Evolutionary conservation across 2,329 filamentous ascomycete genomes (phyloP).

Genomic region (Venturia pyrina): DNA sequence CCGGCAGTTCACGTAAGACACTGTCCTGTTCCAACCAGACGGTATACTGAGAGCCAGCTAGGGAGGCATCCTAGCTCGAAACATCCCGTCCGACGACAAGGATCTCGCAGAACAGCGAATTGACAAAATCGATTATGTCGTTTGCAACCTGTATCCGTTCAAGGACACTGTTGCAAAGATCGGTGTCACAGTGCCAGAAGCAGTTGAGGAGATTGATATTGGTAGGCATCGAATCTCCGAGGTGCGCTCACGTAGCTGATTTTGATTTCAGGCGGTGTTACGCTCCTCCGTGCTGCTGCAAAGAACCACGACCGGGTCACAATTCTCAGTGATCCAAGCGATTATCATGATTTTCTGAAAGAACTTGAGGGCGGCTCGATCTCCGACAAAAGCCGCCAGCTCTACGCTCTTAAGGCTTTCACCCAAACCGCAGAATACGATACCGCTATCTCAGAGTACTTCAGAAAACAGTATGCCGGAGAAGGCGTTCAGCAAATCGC

Average conservation of each 20-base stretch:
- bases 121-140: conserved; percentile 30
- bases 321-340: conserved; percentile 84
- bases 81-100: conserved; percentile 92
- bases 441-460: conserved; percentile 87
- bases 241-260: not conserved
- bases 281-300: conserved; percentile 86
- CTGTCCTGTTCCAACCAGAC: conserved; percentile 25
- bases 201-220: conserved; percentile 98
- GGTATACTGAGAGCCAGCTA: not conserved
- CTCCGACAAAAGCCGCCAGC: conserved; percentile 71
- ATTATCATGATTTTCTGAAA: conserved; percentile 89
- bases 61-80: conserved; percentile 79
- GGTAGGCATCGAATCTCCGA: conserved; percentile 27
- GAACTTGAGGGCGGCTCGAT: conserved; percentile 87
- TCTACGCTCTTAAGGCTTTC: conserved; percentile 93
- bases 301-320: conserved; percentile 97
- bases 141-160: conserved; percentile 99
- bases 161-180: conserved; percentile 96
- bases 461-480: conserved; percentile 90
- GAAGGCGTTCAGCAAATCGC: conserved; percentile 71
- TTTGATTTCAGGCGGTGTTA: conserved; percentile 57
- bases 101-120: conserved; percentile 55
- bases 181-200: conserved; percentile 92
- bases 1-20: conserved; percentile 68
- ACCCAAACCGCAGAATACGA: conserved; percentile 98